phyloP scores from a whole-genome alignment of 2,329 filamentous ascomycete genomes.

The Ascochyta fabae region DNA sequence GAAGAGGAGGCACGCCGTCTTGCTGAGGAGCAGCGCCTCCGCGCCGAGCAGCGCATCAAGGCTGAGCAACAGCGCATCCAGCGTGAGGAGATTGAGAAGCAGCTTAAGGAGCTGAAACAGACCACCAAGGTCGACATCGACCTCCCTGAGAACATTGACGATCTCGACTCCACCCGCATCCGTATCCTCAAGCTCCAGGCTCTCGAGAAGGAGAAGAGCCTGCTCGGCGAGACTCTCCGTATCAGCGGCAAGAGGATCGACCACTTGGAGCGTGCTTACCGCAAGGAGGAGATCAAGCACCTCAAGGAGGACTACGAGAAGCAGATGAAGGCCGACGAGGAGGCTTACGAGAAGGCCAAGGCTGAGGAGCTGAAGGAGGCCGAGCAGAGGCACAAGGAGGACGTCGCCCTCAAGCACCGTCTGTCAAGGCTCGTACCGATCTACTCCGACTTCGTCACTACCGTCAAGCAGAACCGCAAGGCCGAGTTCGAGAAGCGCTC shows the following conservation, averaged over 20 bases:
- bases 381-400: constrained; percentile 88
- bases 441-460: constrained; percentile 83
- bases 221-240: constrained; percentile 87
- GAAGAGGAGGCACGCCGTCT: constrained; percentile 90
- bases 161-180: constrained; percentile 66
- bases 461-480: constrained; percentile 84
- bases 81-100: constrained; percentile 71
- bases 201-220: constrained; percentile 97
- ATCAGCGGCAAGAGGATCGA: constrained; percentile 95
- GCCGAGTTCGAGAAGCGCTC: constrained; percentile 96
- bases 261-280: constrained; percentile 94
- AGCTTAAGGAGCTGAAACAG: constrained; percentile 93
- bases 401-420: constrained; percentile 91
- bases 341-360: constrained; percentile 81
- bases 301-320: constrained; percentile 81
- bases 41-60: constrained; percentile 87
- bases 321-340: constrained; percentile 79
- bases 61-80: constrained; percentile 52
- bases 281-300: constrained; percentile 94
- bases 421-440: constrained; percentile 81
- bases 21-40: constrained; percentile 89
- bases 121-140: constrained; percentile 88
- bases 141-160: constrained; percentile 78
- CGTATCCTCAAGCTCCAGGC: constrained; percentile 94
- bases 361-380: constrained; percentile 78